Percentiles rank a stretch among this genome's conserved stretches.
These are phyloP conservation scores for Saccharomycopsis sp. DNA, from an alignment of 805 yeast species.

Conservation along the genomic window DNA sequence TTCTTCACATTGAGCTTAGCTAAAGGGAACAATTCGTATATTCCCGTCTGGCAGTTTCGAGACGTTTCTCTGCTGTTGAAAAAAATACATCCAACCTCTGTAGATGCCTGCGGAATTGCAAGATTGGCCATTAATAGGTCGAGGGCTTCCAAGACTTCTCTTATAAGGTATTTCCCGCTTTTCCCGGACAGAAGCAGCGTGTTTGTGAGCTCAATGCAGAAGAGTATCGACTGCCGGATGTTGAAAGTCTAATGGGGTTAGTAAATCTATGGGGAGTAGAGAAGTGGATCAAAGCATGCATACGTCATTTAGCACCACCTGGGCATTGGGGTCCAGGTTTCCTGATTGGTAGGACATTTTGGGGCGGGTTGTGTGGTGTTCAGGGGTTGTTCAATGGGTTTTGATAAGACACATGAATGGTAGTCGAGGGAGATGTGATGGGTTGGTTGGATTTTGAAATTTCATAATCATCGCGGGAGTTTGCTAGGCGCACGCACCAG, in stretches of 20 bases:
- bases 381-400: not conserved
- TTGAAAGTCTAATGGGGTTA: conserved; percentile 29
- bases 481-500: no score
- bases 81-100: conserved; percentile 70
- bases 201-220: conserved; percentile 52
- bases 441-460: no score
- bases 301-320: not conserved
- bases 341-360: not conserved
- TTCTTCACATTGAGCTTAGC: conserved; percentile 47
- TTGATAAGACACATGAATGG: no score
- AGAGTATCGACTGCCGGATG: conserved; percentile 55
- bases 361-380: no score
- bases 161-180: conserved; percentile 36
- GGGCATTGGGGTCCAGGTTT: not conserved
- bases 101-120: conserved; percentile 55
- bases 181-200: conserved; percentile 36
- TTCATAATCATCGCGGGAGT: no score
- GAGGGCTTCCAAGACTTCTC: conserved; percentile 49
- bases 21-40: conserved; percentile 45
- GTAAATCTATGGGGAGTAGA: not conserved
- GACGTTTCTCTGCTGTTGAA: conserved; percentile 41
- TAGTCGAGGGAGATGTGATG: not conserved
- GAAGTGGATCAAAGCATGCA: not conserved
- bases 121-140: conserved; percentile 58
- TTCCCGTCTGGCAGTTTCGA: conserved; percentile 34